Evolutionary conservation across 495 filamentous ascomycete genomes (phyloP).

Genomic region (Achaetomiella virescens): DNA sequence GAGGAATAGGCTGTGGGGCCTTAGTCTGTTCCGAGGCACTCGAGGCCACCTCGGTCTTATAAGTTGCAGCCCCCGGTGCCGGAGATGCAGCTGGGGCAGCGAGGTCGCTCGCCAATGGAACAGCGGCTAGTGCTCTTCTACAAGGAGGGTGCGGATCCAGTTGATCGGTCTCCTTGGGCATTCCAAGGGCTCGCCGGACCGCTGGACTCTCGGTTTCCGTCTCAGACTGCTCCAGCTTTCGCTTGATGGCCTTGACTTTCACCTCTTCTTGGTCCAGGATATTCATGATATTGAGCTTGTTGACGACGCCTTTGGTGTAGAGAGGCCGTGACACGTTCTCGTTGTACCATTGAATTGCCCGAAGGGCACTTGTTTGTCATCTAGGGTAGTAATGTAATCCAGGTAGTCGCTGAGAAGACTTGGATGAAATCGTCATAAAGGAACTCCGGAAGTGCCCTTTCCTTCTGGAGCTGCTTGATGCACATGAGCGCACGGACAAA

Average conservation of each 20-base stretch:
- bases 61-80: not conserved
- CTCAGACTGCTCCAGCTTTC: not conserved
- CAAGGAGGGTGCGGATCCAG: not conserved
- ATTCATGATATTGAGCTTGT: slow-evolving; percentile 30
- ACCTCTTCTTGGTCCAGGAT: slow-evolving; percentile 16
- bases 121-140: not conserved
- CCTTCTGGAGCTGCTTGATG: slow-evolving; percentile 42
- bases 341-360: slow-evolving; percentile 41
- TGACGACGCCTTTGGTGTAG: slow-evolving; percentile 34
- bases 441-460: slow-evolving; percentile 37
- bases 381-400: slow-evolving; percentile 30
- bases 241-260: slow-evolving; percentile 11
- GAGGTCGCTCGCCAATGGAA: not conserved
- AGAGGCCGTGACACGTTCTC: slow-evolving; percentile 33
- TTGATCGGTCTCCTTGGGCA: too few relatives aligned
- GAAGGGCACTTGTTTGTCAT: slow-evolving; percentile 20
- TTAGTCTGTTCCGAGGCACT: not conserved
- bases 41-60: not conserved
- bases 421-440: slow-evolving; percentile 67
- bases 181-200: not conserved
- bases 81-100: not conserved
- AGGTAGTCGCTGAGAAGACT: slow-evolving; percentile 39
- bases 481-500: slow-evolving; percentile 52
- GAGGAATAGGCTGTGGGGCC: not conserved
- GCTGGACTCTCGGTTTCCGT: not conserved